These are phyloP conservation scores for Tetradesmus obliquus DNA, from an alignment of 139 green algal genomes.

Conservation along the genomic window DNA sequence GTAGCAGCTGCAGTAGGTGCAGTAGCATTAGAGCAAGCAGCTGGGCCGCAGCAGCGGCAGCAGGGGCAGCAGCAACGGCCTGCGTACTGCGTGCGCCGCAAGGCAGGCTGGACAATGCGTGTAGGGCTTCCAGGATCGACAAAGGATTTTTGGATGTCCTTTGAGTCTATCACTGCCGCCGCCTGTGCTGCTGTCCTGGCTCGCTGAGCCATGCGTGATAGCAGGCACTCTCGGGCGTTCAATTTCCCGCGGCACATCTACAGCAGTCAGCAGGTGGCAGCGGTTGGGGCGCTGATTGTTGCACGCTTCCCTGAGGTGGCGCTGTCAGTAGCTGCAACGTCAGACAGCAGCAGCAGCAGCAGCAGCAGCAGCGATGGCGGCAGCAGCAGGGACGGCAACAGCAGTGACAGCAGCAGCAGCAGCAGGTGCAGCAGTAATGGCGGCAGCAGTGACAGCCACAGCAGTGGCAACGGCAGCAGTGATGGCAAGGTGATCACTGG, in stretches of 20 bases:
- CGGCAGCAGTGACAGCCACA: not conserved
- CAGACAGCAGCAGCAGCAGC: not conserved
- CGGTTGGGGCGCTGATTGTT: not conserved
- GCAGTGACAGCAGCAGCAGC: not conserved
- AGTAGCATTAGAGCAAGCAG: not conserved
- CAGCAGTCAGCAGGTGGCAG: not conserved
- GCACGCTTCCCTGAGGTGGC: not conserved
- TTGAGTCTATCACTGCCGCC: not conserved
- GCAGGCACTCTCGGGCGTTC: not conserved
- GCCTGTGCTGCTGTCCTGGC: not conserved
- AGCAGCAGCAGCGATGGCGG: not conserved
- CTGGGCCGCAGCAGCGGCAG: not conserved
- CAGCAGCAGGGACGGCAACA: no score
- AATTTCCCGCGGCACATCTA: not conserved
- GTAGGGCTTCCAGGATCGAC: not conserved
- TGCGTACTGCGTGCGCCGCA: not conserved
- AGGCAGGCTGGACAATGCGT: not conserved
- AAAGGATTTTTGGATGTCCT: not conserved
- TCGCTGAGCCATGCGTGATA: not conserved
- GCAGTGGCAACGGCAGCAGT: not conserved
- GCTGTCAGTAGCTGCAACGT: not conserved
- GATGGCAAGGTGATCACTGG: not conserved
- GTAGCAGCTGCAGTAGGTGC: not conserved
- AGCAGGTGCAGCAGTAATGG: no score
- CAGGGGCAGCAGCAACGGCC: not conserved